These are phyloP conservation scores for Malbranchea zuffiana DNA, from an alignment of 2,329 filamentous ascomycete genomes.

Conservation along the genomic window DNA sequence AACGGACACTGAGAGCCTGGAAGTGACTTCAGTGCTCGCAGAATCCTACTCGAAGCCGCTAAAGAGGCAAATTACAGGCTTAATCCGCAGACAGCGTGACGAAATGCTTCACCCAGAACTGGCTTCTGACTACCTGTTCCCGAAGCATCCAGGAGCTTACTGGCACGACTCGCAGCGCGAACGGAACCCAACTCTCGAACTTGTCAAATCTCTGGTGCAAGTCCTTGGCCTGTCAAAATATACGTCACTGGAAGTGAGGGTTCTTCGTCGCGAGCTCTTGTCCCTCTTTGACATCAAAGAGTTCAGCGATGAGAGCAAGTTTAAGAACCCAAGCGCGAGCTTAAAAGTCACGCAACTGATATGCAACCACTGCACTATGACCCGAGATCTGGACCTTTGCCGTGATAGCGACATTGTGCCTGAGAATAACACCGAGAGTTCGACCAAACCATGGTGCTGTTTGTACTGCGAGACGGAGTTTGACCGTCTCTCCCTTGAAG, in stretches of 20 bases:
- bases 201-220: conserved; percentile 89
- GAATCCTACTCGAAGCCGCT: conserved; percentile 77
- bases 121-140: conserved; percentile 77
- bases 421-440: conserved; percentile 27
- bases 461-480: conserved; percentile 63
- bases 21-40: conserved; percentile 57
- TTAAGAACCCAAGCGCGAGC: conserved; percentile 70
- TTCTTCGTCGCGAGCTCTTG: conserved; percentile 80
- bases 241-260: conserved; percentile 74
- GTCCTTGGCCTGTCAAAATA: conserved; percentile 83
- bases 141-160: conserved; percentile 50
- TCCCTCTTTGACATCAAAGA: conserved; percentile 88
- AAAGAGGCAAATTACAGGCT: conserved; percentile 71
- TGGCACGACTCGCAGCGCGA: conserved; percentile 44
- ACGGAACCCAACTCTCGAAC: conserved; percentile 69
- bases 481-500: conserved; percentile 71
- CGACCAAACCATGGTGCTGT: conserved; percentile 58
- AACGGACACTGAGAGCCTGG: conserved; percentile 49
- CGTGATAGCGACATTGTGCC: conserved; percentile 73
- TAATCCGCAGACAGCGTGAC: conserved; percentile 77
- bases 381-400: conserved; percentile 82
- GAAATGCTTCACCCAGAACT: conserved; percentile 85
- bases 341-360: conserved; percentile 65
- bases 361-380: conserved; percentile 82
- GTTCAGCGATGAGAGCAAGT: conserved; percentile 78